A percentile compares a stretch with the other conserved stretches of the same genome.
phyloP scores from a whole-genome alignment of 345 rosid species.

The Pistacia integerrima region DNA sequence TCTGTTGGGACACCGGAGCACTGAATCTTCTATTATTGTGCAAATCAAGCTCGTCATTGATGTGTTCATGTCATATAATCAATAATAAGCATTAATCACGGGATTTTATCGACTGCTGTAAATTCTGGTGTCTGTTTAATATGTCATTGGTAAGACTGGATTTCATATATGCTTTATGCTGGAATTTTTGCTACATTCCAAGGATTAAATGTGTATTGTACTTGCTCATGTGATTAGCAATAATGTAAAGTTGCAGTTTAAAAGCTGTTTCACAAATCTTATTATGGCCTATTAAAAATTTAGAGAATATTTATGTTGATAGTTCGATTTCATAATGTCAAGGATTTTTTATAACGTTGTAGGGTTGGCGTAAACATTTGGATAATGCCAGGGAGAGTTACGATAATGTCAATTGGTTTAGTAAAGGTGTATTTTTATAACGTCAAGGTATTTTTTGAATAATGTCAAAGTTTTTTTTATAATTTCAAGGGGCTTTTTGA shows the following conservation, averaged over 20 bases:
- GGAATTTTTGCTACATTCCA: neutral
- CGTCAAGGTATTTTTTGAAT: too few relatives aligned
- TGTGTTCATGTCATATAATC: neutral
- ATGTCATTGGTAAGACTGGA: neutral
- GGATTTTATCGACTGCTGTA: neutral
- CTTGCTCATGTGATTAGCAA: slow-evolving; percentile 1
- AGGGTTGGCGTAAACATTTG: too few relatives aligned
- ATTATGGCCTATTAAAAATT: too few relatives aligned
- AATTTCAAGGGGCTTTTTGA: too few relatives aligned
- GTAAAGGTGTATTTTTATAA: too few relatives aligned
- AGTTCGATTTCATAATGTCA: too few relatives aligned
- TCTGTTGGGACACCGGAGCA: slow-evolving; percentile 5
- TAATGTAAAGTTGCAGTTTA: neutral
- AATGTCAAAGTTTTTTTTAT: too few relatives aligned
- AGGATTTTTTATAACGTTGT: too few relatives aligned
- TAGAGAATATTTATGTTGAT: too few relatives aligned
- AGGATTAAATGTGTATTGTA: neutral
- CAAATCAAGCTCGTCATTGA: neutral
- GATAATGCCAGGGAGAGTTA: too few relatives aligned
- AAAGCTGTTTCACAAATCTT: too few relatives aligned
- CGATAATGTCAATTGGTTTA: too few relatives aligned
- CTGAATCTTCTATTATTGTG: neutral
- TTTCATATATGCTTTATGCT: neutral
- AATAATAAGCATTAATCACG: neutral
- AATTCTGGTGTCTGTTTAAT: neutral